These are phyloP conservation scores for Colletotrichum navitas DNA, from an alignment of 2,329 filamentous ascomycete genomes.

Conservation along the genomic window DNA sequence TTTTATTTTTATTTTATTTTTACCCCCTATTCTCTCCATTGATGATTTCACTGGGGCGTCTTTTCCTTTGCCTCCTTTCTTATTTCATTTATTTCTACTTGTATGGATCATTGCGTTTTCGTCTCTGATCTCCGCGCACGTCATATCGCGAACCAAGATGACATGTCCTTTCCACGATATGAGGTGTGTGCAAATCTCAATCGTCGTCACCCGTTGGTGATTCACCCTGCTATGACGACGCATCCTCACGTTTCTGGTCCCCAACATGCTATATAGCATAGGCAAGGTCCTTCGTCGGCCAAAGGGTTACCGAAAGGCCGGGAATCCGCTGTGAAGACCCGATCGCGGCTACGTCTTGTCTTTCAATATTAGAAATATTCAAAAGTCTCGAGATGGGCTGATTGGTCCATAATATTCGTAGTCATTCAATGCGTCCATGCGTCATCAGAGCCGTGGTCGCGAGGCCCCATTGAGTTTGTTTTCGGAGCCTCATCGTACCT, in stretches of 20 bases:
- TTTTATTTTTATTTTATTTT: neutral
- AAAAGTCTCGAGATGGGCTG: constrained; percentile 20
- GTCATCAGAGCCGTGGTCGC: constrained; percentile 16
- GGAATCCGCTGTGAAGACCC: neutral
- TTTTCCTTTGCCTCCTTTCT: neutral
- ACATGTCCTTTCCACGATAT: neutral
- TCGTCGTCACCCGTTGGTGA: neutral
- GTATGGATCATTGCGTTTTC: constrained; percentile 5
- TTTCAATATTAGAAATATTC: constrained; percentile 8
- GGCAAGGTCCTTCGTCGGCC: constrained; percentile 29
- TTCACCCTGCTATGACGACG: neutral
- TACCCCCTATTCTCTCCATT: neutral
- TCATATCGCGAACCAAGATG: constrained; percentile 12
- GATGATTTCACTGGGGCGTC: constrained; percentile 13
- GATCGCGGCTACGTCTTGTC: constrained; percentile 16
- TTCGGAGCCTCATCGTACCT: constrained; percentile 28
- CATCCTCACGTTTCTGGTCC: neutral
- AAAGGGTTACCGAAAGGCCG: constrained; percentile 19
- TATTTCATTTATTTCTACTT: neutral
- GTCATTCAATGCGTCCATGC: constrained; percentile 26
- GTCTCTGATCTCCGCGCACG: constrained; percentile 11
- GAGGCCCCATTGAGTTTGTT: constrained; percentile 26
- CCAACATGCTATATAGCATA: neutral
- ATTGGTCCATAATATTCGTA: constrained; percentile 21
- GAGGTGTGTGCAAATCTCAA: neutral